phyloP scores from a whole-genome alignment of 192 early-diverging fungal genomes.

The Polychytrium aggregatum region DNA sequence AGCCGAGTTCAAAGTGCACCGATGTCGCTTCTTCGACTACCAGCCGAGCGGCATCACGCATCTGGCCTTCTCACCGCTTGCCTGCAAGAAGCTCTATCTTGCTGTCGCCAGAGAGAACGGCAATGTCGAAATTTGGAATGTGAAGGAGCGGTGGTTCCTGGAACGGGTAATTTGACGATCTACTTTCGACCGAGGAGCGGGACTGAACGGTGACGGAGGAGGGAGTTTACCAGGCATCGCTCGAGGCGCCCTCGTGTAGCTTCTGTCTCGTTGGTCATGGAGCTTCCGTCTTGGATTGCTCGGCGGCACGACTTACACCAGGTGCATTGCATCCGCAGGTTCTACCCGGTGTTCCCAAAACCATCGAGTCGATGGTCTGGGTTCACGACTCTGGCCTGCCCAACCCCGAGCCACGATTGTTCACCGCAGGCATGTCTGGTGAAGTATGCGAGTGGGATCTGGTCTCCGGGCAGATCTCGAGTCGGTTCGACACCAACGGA shows the following conservation, averaged over 20 bases:
- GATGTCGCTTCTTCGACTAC: slow-evolving; percentile 71
- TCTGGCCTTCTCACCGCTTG: slow-evolving; percentile 63
- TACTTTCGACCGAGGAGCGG: neutral
- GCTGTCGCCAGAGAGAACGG: slow-evolving; percentile 87
- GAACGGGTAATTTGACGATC: slow-evolving; percentile 52
- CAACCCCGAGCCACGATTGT: slow-evolving; percentile 58
- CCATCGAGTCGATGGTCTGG: slow-evolving; percentile 77
- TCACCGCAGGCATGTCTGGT: slow-evolving; percentile 78
- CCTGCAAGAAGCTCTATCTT: slow-evolving; percentile 23
- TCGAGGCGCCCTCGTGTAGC: neutral
- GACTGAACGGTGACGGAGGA: neutral
- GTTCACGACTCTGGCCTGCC: slow-evolving; percentile 13
- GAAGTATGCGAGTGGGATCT: slow-evolving; percentile 83
- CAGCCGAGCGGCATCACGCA: slow-evolving; percentile 74
- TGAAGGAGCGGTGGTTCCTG: slow-evolving; percentile 47
- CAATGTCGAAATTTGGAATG: slow-evolving; percentile 88
- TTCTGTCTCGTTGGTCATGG: neutral
- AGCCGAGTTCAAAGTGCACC: too few species aligned
- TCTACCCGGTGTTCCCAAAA: slow-evolving; percentile 66
- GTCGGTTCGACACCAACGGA: slow-evolving; percentile 57
- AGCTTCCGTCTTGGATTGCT: too few species aligned
- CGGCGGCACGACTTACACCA: too few species aligned
- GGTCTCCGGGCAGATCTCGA: slow-evolving; percentile 19
- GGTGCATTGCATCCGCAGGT: slow-evolving; percentile 40
- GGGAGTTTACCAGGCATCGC: neutral